phyloP scores from a whole-genome alignment of 1,284 basidiomycete species.

The Grifola frondosa region DNA sequence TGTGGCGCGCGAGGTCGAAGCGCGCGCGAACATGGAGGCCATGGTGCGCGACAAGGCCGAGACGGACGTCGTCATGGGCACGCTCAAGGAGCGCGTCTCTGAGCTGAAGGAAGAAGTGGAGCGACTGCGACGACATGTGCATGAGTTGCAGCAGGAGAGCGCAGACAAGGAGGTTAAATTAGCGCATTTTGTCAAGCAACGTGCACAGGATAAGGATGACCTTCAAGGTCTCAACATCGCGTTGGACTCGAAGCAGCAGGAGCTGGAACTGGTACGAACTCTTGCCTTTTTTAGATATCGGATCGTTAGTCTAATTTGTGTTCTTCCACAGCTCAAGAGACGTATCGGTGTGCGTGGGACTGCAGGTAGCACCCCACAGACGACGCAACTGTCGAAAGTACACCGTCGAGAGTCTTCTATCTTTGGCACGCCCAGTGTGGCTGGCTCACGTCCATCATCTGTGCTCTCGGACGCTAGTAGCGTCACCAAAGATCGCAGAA shows the following conservation, averaged over 20 bases:
- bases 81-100: conserved; percentile 47
- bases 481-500: conserved; percentile 33
- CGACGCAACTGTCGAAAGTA: conserved; percentile 37
- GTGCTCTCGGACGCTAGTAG: conserved; percentile 53
- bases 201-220: conserved; percentile 72
- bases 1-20: conserved; percentile 45
- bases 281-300: conserved; percentile 10
- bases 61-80: conserved; percentile 45
- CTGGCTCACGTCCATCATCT: conserved; percentile 48
- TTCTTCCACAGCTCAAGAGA: conserved; percentile 66
- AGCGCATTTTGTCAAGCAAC: conserved; percentile 68
- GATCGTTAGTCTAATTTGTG: conserved; percentile 5
- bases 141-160: conserved; percentile 75
- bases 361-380: conserved; percentile 59
- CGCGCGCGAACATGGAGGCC: conserved; percentile 46
- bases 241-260: conserved; percentile 87
- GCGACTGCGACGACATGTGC: conserved; percentile 61
- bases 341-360: conserved; percentile 62
- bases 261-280: conserved; percentile 75
- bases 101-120: conserved; percentile 63
- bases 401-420: conserved; percentile 55
- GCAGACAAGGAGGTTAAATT: conserved; percentile 82
- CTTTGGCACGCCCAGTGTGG: conserved; percentile 42
- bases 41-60: conserved; percentile 53
- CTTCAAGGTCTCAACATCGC: conserved; percentile 80